Conservation (phyloP, 371 early-diverging fungal genomes). For the Zopfochytrium polystomum region DNA sequence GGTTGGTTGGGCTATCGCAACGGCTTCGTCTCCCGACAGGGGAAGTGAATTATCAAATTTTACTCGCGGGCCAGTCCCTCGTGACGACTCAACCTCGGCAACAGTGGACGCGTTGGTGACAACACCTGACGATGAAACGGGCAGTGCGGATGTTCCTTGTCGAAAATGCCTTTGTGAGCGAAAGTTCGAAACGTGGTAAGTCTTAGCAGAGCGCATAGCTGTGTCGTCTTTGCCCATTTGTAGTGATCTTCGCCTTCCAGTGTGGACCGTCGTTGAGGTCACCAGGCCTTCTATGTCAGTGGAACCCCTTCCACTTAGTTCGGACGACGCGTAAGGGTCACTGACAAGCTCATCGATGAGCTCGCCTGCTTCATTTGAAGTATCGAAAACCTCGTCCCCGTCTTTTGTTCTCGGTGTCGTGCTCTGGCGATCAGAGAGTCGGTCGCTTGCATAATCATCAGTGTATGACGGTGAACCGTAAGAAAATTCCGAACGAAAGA, state of each 20-base stretch:
- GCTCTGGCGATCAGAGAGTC: neutral
- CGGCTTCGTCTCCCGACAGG: too few relatives aligned
- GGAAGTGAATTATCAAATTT: too few relatives aligned
- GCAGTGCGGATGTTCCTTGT: too few relatives aligned
- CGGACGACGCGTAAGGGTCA: neutral
- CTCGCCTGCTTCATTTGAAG: neutral
- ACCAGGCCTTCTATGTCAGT: neutral
- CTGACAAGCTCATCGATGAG: neutral
- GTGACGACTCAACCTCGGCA: too few relatives aligned
- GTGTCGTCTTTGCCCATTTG: neutral
- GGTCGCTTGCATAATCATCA: neutral
- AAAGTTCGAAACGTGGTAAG: too few relatives aligned
- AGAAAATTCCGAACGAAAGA: neutral
- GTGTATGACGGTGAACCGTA: neutral
- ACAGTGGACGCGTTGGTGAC: too few relatives aligned
- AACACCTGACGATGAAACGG: too few relatives aligned
- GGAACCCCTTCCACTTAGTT: neutral
- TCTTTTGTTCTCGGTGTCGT: neutral
- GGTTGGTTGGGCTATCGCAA: too few relatives aligned
- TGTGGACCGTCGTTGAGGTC: neutral
- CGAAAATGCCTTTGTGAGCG: too few relatives aligned
- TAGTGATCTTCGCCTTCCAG: neutral
- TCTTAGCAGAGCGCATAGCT: neutral
- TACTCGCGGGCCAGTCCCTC: too few relatives aligned
- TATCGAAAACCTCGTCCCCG: neutral